Evolutionary conservation across 176 grass and related monocot species (phyloP), one percentile per base, ranked within the genome.

Genomic region (Carex pumila): DNA sequence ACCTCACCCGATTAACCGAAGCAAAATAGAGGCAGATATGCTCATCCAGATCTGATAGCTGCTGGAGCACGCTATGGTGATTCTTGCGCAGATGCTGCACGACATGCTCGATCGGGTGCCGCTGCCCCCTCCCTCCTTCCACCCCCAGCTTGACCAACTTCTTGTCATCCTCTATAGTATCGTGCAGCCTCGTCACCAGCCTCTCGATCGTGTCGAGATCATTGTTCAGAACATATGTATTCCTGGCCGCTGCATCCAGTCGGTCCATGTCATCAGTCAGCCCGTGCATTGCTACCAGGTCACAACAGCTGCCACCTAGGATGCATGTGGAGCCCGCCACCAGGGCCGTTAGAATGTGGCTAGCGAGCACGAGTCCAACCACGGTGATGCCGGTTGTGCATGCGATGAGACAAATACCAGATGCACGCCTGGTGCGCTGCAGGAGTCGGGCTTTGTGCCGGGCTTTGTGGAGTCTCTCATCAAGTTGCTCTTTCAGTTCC

Each of bases 11-110:
- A 86, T 99, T 99, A 60, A 95, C 87, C 7, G 88, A 85, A 45
- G 88, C 76, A 30, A 99, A 93, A 87, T 92, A 99, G 65, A 93
- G 89, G 82, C 93, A 95, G 81, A 99, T 90, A 79, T 99, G 96
- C 72, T 99, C 91, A 57, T 95, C 90, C 45, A 99, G 93, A 49
- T 88, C 93, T 0, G 77, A 67, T 18, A 99, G 93, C 89, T 99
- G 96, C 47, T 86, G 83, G 31, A 88, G 86, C 55, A 99, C 65
- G 57, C 93, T 91, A n/a, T 85, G 80, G 57, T 95, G 85, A 65
- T 92, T 99, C 77, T 92, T 95, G 64, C 91, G 62, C 66, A 99
- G 85, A 53, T 92, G 91, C 12, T 84, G 83, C 10, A 99, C 74
- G 19, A 99, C 93, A 85, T 95, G 93, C 74, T 95, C 87, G n/a